A percentile compares a stretch with the other conserved stretches of the same genome.
Evolutionary conservation across 2,329 filamentous ascomycete species (phyloP).

Genomic region (Colletotrichum tropicicola): DNA sequence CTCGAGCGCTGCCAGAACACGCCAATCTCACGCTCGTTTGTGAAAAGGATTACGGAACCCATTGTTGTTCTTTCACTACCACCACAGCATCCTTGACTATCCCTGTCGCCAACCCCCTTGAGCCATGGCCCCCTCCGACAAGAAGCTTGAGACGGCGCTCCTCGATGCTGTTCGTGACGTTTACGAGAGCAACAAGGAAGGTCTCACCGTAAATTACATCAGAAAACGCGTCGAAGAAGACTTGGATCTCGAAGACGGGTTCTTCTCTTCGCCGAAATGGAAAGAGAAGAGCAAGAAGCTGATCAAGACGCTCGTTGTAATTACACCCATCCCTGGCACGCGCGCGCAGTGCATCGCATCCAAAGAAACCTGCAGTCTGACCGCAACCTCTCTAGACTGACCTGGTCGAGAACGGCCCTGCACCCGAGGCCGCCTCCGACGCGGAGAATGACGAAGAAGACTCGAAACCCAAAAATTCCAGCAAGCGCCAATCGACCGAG

Average conservation of each 20-base stretch:
- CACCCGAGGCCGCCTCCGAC: background rate
- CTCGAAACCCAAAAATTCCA: conserved; percentile 38
- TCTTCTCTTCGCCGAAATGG: conserved; percentile 61
- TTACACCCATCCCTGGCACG: conserved; percentile 34
- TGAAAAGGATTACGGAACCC: background rate
- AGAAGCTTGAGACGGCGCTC: conserved; percentile 56
- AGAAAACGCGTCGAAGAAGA: conserved; percentile 61
- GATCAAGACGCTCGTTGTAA: conserved; percentile 65
- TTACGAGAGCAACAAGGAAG: conserved; percentile 53
- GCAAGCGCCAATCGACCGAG: conserved; percentile 46
- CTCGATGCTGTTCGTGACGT: conserved; percentile 55
- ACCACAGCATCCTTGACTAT: background rate
- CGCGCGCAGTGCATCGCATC: background rate
- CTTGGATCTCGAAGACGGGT: conserved; percentile 57
- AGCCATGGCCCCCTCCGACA: conserved; percentile 51
- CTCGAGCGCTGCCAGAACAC: background rate
- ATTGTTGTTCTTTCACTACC: background rate
- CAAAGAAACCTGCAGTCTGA: background rate
- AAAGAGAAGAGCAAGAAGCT: conserved; percentile 66
- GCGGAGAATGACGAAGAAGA: conserved; percentile 1
- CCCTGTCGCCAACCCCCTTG: background rate
- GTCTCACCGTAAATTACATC: conserved; percentile 65
- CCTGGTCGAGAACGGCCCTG: background rate
- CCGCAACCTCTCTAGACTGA: background rate
- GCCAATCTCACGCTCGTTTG: background rate